Evolutionary conservation across 2,329 filamentous ascomycete genomes (phyloP).

Genomic region (Zymoseptoria passerinii): DNA sequence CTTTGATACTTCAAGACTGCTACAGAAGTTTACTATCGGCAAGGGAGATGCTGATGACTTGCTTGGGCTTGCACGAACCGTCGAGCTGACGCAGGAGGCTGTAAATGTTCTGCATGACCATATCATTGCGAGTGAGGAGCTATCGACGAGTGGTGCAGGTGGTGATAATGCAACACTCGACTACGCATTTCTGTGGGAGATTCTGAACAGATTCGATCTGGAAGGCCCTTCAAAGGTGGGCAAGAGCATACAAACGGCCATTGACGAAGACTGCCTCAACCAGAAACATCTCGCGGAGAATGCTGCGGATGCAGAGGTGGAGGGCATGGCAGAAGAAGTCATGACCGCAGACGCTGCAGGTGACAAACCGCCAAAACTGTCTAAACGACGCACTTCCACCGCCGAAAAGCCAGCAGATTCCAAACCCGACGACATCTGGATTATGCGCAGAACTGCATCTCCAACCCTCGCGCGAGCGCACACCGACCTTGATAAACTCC

Average conservation of each 20-base stretch:
- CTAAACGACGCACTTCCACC: constrained; percentile 13
- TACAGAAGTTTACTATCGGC: constrained; percentile 90
- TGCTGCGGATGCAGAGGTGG: constrained; percentile 60
- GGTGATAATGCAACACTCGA: constrained; percentile 12
- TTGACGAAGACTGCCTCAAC: constrained; percentile 86
- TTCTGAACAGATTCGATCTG: constrained; percentile 53
- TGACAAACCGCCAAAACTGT: constrained; percentile 36
- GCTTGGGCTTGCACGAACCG: constrained; percentile 71
- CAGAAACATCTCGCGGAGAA: constrained; percentile 72
- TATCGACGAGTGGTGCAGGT: constrained; percentile 25
- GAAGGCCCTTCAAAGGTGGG: constrained; percentile 61
- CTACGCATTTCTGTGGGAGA: constrained; percentile 25
- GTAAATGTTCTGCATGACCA: constrained; percentile 37
- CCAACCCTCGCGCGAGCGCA: constrained; percentile 59
- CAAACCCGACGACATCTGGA: constrained; percentile 47
- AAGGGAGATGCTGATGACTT: constrained; percentile 89
- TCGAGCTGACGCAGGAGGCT: constrained; percentile 64
- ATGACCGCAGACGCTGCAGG: constrained; percentile 56
- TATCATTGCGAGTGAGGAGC: constrained; percentile 26
- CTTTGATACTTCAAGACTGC: constrained; percentile 78
- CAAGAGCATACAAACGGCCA: constrained; percentile 61
- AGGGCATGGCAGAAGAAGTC: constrained; percentile 65
- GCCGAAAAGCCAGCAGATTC: constrained; percentile 9
- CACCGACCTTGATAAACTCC: constrained; percentile 52
- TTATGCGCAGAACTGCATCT: constrained; percentile 61